These are phyloP conservation scores for Cyberlindnera suaveolens DNA, from an alignment of 805 yeast genomes.

Conservation along the genomic window DNA sequence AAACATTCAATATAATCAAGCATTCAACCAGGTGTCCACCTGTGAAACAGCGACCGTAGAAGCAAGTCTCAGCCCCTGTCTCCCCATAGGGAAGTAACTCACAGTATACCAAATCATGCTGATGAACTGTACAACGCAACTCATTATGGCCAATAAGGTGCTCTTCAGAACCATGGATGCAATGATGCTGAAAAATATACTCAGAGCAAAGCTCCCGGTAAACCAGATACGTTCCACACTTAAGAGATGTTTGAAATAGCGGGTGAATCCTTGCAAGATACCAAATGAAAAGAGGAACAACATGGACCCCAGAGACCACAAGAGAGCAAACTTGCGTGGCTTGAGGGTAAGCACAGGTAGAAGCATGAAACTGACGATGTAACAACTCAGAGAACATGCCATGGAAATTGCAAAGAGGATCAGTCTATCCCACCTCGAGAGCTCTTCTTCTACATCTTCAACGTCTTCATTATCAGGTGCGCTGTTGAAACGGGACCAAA, in stretches of 20 bases:
- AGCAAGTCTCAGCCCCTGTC: slow-evolving; percentile 13
- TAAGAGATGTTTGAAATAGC: slow-evolving; percentile 10
- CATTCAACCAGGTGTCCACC: slow-evolving; percentile 15
- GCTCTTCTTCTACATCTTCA: slow-evolving; percentile 3
- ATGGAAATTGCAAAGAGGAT: slow-evolving; percentile 15
- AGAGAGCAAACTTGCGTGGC: slow-evolving; percentile 14
- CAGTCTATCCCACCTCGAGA: slow-evolving; percentile 15
- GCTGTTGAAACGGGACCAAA: slow-evolving; percentile 4
- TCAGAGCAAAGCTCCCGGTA: slow-evolving; percentile 7
- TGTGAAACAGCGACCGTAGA: slow-evolving; percentile 13
- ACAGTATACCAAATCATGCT: slow-evolving; percentile 12
- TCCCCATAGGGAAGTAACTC: slow-evolving; percentile 18
- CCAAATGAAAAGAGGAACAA: slow-evolving; percentile 15
- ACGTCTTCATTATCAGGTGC: slow-evolving; percentile 1
- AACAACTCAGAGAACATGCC: slow-evolving; percentile 17
- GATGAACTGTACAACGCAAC: slow-evolving; percentile 8
- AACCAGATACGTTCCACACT: slow-evolving; percentile 17
- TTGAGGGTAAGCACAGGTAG: slow-evolving; percentile 15
- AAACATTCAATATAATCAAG: slow-evolving; percentile 2
- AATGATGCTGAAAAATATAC: slow-evolving; percentile 9
- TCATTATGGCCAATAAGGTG: slow-evolving; percentile 7
- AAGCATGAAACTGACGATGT: slow-evolving; percentile 13
- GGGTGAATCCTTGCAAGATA: slow-evolving; percentile 8
- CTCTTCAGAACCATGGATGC: slow-evolving; percentile 9
- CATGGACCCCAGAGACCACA: slow-evolving; percentile 15